Evolutionary conservation across 805 yeast genomes (phyloP), one percentile per base, ranked within the genome.

Genomic region (Candida ortonii): DNA sequence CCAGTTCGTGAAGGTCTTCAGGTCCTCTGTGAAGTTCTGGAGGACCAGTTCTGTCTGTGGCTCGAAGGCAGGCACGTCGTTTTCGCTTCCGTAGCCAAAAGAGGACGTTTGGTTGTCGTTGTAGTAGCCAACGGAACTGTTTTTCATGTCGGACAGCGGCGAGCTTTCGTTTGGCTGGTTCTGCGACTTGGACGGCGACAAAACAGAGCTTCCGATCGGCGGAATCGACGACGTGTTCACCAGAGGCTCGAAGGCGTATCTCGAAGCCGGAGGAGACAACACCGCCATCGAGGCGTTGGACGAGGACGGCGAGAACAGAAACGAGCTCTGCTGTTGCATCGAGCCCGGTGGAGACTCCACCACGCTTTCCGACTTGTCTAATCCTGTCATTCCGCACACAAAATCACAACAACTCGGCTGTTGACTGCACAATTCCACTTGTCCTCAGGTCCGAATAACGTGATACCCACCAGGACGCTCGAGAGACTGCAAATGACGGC

Each of bases 1-100:
- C 77, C 77, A 71, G 38, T 57, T 57, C 36, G 67, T 63, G 48
- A 67, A 72, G 25, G 63, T 55, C 40, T 66, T 52, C 49, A 74
- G 59, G 44, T 74, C 78, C 46, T 55, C 65, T 34, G 61, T 55
- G 54, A 68, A 57, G 49, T 66, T 50, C 18, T 56, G 49, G 19
- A 59, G 34, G 5, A 45, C 44, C 3, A 46, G 34, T 28, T 52
- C 58, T 6, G 60, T 59, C 25, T 46, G 41, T 10, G 61, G 57
- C 28, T 56, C 55, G 36, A 59, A 56, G 5, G 61, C 60, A 7
- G 64, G 64, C 9, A 58, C 43, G 41, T 55, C 61, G 36, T 52
- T 48, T 25, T 46, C 52, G 28, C 32, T 33, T 13, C 45, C 41
- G 19, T 36, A 30, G 6, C 43, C 48, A 21, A 36, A 30, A 21